A percentile compares a stretch with the other conserved stretches of the same genome.
Conservation (phyloP, 2,329 filamentous ascomycete genomes). For the Curvularia sp. region DNA sequence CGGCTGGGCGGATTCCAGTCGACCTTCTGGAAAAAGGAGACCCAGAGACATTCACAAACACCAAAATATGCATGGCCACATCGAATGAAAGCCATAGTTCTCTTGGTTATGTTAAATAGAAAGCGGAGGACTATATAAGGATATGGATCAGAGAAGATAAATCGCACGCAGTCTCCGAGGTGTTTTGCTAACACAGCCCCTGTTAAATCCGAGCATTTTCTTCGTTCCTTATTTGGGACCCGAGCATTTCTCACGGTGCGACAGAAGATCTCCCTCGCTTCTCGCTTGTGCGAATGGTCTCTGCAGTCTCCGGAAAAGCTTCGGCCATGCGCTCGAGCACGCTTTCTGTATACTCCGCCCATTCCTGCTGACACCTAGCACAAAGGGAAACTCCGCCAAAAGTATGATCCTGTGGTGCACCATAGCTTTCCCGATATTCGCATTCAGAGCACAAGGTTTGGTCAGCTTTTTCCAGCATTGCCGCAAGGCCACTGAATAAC, state of each 20-base stretch:
- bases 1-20: too few relatives aligned
- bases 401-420: conserved; percentile 5
- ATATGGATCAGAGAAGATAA: too few relatives aligned
- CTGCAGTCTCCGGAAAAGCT: conserved; percentile 5
- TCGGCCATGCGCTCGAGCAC: conserved; percentile 9
- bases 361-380: not conserved
- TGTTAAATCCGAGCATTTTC: too few relatives aligned
- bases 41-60: too few relatives aligned
- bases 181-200: too few relatives aligned
- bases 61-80: too few relatives aligned
- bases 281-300: not conserved
- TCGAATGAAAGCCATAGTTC: too few relatives aligned
- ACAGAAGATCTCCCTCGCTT: not conserved
- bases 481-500: conserved; percentile 3
- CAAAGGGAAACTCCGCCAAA: conserved; percentile 1
- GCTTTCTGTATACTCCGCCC: not conserved
- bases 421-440: conserved; percentile 2
- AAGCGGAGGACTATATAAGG: too few relatives aligned
- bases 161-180: too few relatives aligned
- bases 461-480: conserved; percentile 3
- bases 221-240: too few relatives aligned
- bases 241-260: not conserved
- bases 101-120: too few relatives aligned
- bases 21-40: too few relatives aligned
- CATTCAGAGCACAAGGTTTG: conserved; percentile 1